Evolutionary conservation across 2,329 filamentous ascomycete genomes (phyloP).

Genomic region (Emergomyces pasteurianus): DNA sequence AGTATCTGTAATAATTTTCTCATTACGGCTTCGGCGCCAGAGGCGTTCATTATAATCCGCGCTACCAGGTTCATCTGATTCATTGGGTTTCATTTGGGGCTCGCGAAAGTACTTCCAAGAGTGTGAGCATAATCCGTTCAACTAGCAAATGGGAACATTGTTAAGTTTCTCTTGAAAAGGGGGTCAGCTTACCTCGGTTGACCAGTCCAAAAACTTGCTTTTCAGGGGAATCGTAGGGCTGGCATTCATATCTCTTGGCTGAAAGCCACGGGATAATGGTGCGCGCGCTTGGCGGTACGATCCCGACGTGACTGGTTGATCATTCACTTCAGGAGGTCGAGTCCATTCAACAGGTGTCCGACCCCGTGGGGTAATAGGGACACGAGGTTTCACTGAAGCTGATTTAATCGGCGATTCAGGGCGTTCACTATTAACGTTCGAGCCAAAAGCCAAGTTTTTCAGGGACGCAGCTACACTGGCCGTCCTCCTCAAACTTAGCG

Average conservation of each 20-base stretch:
- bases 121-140: conserved; percentile 16
- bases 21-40: conserved; percentile 86
- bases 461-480: conserved; percentile 54
- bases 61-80: conserved; percentile 91
- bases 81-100: conserved; percentile 93
- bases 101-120: conserved; percentile 70
- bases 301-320: conserved; percentile 53
- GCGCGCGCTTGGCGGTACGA: conserved; percentile 64
- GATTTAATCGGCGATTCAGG: conserved; percentile 17
- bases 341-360: conserved; percentile 48
- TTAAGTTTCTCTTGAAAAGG: conserved; percentile 7
- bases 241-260: conserved; percentile 47
- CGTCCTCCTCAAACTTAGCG: conserved; percentile 48
- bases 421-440: conserved; percentile 23
- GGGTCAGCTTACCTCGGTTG: conserved; percentile 51
- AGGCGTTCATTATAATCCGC: conserved; percentile 91
- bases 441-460: conserved; percentile 48
- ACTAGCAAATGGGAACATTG: background rate
- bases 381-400: conserved; percentile 21
- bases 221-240: conserved; percentile 59
- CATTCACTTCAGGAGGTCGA: conserved; percentile 62
- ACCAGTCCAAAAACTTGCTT: conserved; percentile 88
- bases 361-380: conserved; percentile 35
- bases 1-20: conserved; percentile 80
- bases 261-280: conserved; percentile 67